A percentile compares a stretch with the other conserved stretches of the same genome.
These are phyloP conservation scores for Talaromyces proteolyticus DNA, from an alignment of 495 filamentous ascomycete genomes.

Conservation along the genomic window DNA sequence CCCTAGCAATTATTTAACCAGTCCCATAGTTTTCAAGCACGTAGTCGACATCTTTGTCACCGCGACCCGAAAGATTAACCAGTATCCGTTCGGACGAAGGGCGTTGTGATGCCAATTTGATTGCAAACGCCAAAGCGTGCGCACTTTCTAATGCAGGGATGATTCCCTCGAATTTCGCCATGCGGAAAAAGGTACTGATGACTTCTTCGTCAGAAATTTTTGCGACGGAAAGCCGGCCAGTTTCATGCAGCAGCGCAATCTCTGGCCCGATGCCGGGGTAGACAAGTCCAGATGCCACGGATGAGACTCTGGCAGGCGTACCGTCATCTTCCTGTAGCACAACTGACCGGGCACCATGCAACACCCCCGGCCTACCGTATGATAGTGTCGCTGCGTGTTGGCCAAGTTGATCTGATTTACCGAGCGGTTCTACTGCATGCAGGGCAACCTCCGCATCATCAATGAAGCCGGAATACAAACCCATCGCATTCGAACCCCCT, in stretches of 20 bases:
- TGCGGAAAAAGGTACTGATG: slow-evolving; percentile 65
- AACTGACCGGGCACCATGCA: slow-evolving; percentile 81
- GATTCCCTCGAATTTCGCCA: slow-evolving; percentile 76
- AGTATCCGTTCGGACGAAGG: slow-evolving; percentile 23
- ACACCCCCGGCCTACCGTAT: slow-evolving; percentile 69
- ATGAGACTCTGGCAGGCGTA: slow-evolving; percentile 78
- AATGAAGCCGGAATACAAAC: slow-evolving; percentile 83
- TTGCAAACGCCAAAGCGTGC: slow-evolving; percentile 53
- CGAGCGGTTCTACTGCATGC: slow-evolving; percentile 77
- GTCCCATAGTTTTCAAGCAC: slow-evolving; percentile 11
- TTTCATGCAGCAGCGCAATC: slow-evolving; percentile 74
- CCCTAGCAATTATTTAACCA: background rate
- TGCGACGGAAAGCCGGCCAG: slow-evolving; percentile 65
- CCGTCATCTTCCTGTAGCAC: slow-evolving; percentile 74
- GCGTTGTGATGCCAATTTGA: slow-evolving; percentile 1
- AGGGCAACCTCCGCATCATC: slow-evolving; percentile 70
- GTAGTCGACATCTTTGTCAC: slow-evolving; percentile 21
- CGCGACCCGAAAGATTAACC: slow-evolving; percentile 26
- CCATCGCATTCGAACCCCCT: slow-evolving; percentile 70
- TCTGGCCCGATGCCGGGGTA: slow-evolving; percentile 86
- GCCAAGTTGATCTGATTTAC: slow-evolving; percentile 67
- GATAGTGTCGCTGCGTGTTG: slow-evolving; percentile 75
- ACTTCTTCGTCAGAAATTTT: slow-evolving; percentile 78
- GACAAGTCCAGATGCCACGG: slow-evolving; percentile 77
- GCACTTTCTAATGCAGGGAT: slow-evolving; percentile 80